Conservation (phyloP, 352 stramenopile species). For the Phytophthora pseudosyringae region DNA sequence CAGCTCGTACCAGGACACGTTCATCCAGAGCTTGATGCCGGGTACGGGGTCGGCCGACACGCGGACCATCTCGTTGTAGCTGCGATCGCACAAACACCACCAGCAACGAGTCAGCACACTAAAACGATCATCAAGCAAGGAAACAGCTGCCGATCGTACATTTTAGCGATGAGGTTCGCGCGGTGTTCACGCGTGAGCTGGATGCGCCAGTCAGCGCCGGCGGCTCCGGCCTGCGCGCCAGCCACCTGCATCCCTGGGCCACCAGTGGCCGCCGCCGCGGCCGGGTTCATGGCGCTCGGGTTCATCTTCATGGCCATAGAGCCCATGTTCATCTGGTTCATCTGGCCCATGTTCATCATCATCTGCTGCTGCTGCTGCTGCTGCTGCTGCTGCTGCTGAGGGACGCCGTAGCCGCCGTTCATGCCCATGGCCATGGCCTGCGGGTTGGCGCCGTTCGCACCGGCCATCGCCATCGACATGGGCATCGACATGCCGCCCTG, state of each 20-base stretch:
- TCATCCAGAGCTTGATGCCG: slow-evolving; percentile 89
- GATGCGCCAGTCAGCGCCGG: slow-evolving; percentile 75
- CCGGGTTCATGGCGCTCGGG: slow-evolving; percentile 50
- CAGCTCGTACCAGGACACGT: slow-evolving; percentile 87
- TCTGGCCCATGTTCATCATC: slow-evolving; percentile 72
- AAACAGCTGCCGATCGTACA: slow-evolving; percentile 48
- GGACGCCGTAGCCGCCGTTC: slow-evolving; percentile 49
- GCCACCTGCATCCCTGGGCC: slow-evolving; percentile 28
- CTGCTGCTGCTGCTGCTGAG: slow-evolving; percentile 41
- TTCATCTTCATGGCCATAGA: slow-evolving; percentile 65
- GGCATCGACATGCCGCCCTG: slow-evolving; percentile 69
- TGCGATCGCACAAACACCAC: slow-evolving; percentile 29
- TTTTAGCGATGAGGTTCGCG: slow-evolving; percentile 86
- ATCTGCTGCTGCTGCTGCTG: slow-evolving; percentile 55
- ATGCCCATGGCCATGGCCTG: slow-evolving; percentile 67
- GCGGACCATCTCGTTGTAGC: slow-evolving; percentile 87
- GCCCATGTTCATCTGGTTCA: slow-evolving; percentile 66
- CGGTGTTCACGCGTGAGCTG: slow-evolving; percentile 84
- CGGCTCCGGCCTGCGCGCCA: slow-evolving; percentile 28
- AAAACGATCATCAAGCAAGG: slow-evolving; percentile 1
- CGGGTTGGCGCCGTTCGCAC: slow-evolving; percentile 31
- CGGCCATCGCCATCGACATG: slow-evolving; percentile 68
- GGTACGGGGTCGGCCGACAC: slow-evolving; percentile 80
- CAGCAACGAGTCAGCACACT: slow-evolving; percentile 16
- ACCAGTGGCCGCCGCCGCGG: slow-evolving; percentile 21